Base-by-base conservation (phyloP, 352 stramenopile genomes). In the Globisporangium perplexum region DNA sequence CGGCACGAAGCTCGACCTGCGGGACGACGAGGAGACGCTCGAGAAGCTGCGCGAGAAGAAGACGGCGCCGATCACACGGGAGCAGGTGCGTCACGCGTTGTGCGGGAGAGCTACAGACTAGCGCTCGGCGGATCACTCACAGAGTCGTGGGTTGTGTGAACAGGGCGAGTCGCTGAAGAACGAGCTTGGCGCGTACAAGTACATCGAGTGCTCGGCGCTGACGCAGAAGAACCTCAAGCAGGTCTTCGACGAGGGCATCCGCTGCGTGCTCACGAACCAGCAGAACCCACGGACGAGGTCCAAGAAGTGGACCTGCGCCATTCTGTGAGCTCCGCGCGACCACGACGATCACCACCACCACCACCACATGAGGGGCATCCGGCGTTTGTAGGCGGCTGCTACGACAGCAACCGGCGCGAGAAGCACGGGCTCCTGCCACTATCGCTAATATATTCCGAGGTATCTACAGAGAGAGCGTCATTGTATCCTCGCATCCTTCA, bases 191-290 rank as follows among this genome's bases (percentile, higher is more conserved):
- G 91, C 90, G 24, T 96, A 80, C 72, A 94, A 86, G 64, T 98
- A 97, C 63, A 72, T 98, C 53, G 93, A 98, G 69, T 98, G 91
- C 66, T 97, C 89, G 26, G 93, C 93, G 18, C 64, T 97, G 48
- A 98, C 90, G 20, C 92, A 98, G 70, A 92, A 96, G 53, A 89
- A 88, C 10, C 81, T 98, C 44, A 98, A 98, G 73, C 75, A 92
- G 46, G 90, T 98, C 20, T 98, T 98, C 50, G 93, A 98, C 60
- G 86, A 96, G 49, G 88, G 78, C 47, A 98, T 98, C 69, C 86
- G 88, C 46, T 95, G 86, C 59, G 88, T 94, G 12, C 74, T 97
- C 51, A 77, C 69, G 3, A 83, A 84, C 57, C 83, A 93, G 57
- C 78, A 89, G 62, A 77, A 78, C 52, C 79, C 79, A 17, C 88